Base-by-base conservation (phyloP, 2,329 filamentous ascomycete species). In the Boeremia exigua region DNA sequence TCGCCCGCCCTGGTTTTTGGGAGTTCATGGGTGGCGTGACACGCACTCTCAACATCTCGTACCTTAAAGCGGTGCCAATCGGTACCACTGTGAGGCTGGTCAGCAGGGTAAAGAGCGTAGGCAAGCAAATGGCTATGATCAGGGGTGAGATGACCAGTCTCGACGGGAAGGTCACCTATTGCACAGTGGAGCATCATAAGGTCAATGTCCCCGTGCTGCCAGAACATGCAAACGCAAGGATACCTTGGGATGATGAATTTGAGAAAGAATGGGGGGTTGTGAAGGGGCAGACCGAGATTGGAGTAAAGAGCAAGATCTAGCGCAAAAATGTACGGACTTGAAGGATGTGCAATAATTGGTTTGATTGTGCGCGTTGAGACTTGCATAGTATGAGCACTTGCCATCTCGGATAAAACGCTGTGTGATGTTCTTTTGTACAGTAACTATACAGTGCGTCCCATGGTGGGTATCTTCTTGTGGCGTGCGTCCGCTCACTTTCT, bases 161-260 rank as follows among this genome's bases (percentile, higher is more conserved):
- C 14, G 81, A 84, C 62, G 79, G 80, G 0, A 79, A 77, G 59
- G 75, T 68, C 0, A 73, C 78, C 6, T 83, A 80, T 60, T 80
- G 78, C 48, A 82, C 80, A 1, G 80, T 75, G 32, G 81, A 84
- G 63, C 81, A 84, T 58, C 81, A 84, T 65, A 84, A 84, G 58
- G 80, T 83, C 10, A 75, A 77, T 46, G 68, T 78, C 5, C 76
- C 79, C 10, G 77, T 78, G 23, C 65, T 63, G 38, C 56, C 71
- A 17, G 73, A 78, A 40, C 78, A 82, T 62, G 51, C 76, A 49
- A 60, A 64, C n/a, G 69, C 71, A 14, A 73, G 65, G 46, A 63
- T 80, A 15, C 65, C 71, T 6, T 81, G 79, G 79, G 80, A 82
- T 62, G 77, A 78, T 11, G 66, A 78, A 43, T 78, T 77, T 62